A percentile compares a stretch with the other conserved stretches of the same genome.
Conservation (phyloP, 2,329 filamentous ascomycete genomes). For the Trichophyton verrucosum region DNA sequence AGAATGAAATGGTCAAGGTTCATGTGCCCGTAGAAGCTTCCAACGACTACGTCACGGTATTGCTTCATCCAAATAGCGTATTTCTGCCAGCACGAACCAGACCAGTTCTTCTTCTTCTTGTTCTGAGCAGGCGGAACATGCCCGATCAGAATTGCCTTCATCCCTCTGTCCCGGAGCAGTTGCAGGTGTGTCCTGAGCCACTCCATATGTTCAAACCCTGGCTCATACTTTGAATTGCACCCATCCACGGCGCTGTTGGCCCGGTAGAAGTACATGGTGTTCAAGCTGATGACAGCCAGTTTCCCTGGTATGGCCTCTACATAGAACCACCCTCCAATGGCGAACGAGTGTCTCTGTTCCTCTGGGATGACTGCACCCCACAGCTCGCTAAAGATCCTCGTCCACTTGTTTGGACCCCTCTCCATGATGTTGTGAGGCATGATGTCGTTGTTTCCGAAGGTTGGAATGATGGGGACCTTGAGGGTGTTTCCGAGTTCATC, state of each 20-base stretch:
- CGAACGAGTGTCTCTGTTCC: slow-evolving; percentile 79
- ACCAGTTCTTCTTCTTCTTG: slow-evolving; percentile 75
- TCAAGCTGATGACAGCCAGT: slow-evolving; percentile 83
- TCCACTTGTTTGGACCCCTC: slow-evolving; percentile 76
- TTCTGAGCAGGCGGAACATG: slow-evolving; percentile 89
- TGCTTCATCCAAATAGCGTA: slow-evolving; percentile 83
- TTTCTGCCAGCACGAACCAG: slow-evolving; percentile 97
- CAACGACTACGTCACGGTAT: slow-evolving; percentile 79
- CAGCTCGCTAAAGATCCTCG: slow-evolving; percentile 60
- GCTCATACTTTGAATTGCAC: slow-evolving; percentile 64
- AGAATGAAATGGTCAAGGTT: slow-evolving; percentile 96
- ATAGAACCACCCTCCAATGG: slow-evolving; percentile 87
- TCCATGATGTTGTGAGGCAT: slow-evolving; percentile 90
- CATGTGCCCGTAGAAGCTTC: slow-evolving; percentile 83
- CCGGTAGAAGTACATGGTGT: slow-evolving; percentile 92
- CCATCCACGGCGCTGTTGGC: slow-evolving; percentile 90
- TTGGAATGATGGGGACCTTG: slow-evolving; percentile 71
- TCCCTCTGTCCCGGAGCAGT: slow-evolving; percentile 64
- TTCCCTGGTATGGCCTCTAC: slow-evolving; percentile 79
- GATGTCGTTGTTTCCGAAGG: slow-evolving; percentile 93
- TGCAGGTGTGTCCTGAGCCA: slow-evolving; percentile 87
- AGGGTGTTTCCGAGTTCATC: slow-evolving; percentile 37
- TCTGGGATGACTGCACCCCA: slow-evolving; percentile 87
- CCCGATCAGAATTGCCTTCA: slow-evolving; percentile 90
- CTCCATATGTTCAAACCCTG: slow-evolving; percentile 89